These are phyloP conservation scores for Ceratocystis eucalypticola DNA, from an alignment of 2,329 filamentous ascomycete species.

Conservation along the genomic window DNA sequence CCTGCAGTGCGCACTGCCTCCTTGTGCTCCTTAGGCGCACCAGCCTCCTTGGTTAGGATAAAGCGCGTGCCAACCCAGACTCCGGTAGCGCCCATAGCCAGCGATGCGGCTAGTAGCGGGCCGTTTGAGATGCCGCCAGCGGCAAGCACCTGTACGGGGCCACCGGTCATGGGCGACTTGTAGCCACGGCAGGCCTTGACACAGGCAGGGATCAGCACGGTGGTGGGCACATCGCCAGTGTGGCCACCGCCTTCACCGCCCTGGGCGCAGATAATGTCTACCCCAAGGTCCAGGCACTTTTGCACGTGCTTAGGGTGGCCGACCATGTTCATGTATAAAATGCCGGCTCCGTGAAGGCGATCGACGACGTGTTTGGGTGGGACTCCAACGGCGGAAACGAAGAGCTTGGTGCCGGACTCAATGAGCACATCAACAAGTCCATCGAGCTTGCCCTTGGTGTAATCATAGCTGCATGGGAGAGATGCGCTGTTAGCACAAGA, in stretches of 20 bases:
- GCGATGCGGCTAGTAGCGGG: slow-evolving; percentile 71
- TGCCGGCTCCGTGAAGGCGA: slow-evolving; percentile 69
- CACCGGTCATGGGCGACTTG: slow-evolving; percentile 76
- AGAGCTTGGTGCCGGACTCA: slow-evolving; percentile 77
- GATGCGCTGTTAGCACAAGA: slow-evolving; percentile 17
- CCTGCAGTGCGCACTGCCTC: slow-evolving; percentile 83
- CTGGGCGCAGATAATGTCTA: slow-evolving; percentile 95
- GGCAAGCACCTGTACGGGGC: slow-evolving; percentile 80
- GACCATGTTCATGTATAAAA: slow-evolving; percentile 99
- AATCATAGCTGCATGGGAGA: slow-evolving; percentile 67
- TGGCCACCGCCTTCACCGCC: slow-evolving; percentile 95
- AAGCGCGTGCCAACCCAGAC: slow-evolving; percentile 98
- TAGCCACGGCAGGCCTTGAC: slow-evolving; percentile 66
- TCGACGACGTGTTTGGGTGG: slow-evolving; percentile 83
- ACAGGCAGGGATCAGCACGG: slow-evolving; percentile 82
- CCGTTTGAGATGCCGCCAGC: slow-evolving; percentile 92
- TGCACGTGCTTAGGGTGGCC: slow-evolving; percentile 97
- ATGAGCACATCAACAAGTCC: slow-evolving; percentile 87
- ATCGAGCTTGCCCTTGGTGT: slow-evolving; percentile 96
- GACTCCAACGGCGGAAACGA: slow-evolving; percentile 92
- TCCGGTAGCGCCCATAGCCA: slow-evolving; percentile 82
- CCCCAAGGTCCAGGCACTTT: slow-evolving; percentile 85
- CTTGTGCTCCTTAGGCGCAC: slow-evolving; percentile 85
- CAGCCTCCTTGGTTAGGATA: slow-evolving; percentile 85
- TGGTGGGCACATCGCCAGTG: slow-evolving; percentile 86